A percentile compares a stretch with the other conserved stretches of the same genome.
phyloP scores from a whole-genome alignment of 352 stramenopile genomes.

The Pythium monospermum region DNA sequence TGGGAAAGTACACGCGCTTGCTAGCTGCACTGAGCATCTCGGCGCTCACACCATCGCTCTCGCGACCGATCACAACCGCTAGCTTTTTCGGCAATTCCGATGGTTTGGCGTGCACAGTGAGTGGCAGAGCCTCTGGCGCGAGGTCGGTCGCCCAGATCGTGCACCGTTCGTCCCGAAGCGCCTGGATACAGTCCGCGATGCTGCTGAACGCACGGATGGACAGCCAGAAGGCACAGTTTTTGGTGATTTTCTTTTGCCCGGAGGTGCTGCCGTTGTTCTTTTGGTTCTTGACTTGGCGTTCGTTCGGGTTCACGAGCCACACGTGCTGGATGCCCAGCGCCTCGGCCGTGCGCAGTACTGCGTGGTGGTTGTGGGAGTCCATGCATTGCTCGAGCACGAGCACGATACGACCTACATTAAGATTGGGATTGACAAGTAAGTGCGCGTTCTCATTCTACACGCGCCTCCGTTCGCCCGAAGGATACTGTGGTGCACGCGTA shows the following conservation, averaged over 20 bases:
- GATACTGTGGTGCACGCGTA: too few relatives aligned
- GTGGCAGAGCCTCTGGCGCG: slow-evolving; percentile 56
- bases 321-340: slow-evolving; percentile 92
- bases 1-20: slow-evolving; percentile 89
- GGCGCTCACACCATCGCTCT: slow-evolving; percentile 86
- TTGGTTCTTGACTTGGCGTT: slow-evolving; percentile 62
- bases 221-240: slow-evolving; percentile 82
- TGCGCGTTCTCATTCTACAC: not conserved
- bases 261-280: slow-evolving; percentile 35
- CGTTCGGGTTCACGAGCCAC: slow-evolving; percentile 69
- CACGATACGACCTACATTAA: slow-evolving; percentile 37
- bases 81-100: slow-evolving; percentile 76
- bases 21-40: slow-evolving; percentile 88
- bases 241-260: slow-evolving; percentile 65
- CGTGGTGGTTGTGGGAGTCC: slow-evolving; percentile 86
- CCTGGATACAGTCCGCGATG: slow-evolving; percentile 74
- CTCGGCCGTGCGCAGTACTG: slow-evolving; percentile 90
- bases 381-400: slow-evolving; percentile 79
- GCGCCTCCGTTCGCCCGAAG: too few relatives aligned
- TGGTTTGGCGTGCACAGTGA: slow-evolving; percentile 37
- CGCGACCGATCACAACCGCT: slow-evolving; percentile 91
- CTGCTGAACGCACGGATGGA: slow-evolving; percentile 81
- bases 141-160: slow-evolving; percentile 91
- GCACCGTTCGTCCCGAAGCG: slow-evolving; percentile 51
- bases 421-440: not conserved